Evolutionary conservation across 441 rosid species (phyloP), one percentile per base, ranked within the genome.

Genomic region (Aquilaria agallochum): DNA sequence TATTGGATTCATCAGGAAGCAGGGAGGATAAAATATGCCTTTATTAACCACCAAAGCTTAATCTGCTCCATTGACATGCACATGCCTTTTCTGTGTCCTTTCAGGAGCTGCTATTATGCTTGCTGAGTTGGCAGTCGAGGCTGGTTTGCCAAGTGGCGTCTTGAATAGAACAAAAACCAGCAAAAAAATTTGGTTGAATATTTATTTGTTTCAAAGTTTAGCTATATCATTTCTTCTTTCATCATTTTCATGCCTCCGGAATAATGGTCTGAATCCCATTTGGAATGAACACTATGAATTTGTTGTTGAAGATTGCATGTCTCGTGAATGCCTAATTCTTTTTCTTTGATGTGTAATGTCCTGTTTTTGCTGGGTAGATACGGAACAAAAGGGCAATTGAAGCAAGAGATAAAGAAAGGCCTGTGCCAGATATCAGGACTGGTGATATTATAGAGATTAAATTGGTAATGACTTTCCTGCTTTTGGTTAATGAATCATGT

Each of bases 371-470:
- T 66, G 54, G 42, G 72, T 74, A 90, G 97, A 82, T 90, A 69
- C 69, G 90, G 78, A 93, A 88, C 69, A 77, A 76, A 74, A 81
- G 76, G 71, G 97, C 91, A 30, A 27, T 93, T 59, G 93, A 85
- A 68, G 95, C 83, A 11, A 66, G 90, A 5, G 81, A 78, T 72
- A 73, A 68, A 46, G 86, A 66, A 67, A 83, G 94, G 55, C 89
- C 94, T 0, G 67, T 79, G 61, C 96, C 92, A 9, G 96, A 90
- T 64, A 58, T 83, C 32, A 90, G 97, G 76, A 80, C 89, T 0
- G 96, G 97, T 48, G 95, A 93, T 76, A 50, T 93, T 34, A 79
- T 88, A 31, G 78, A 82, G 73, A 86, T 90, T 73, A 88, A 86
- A 74, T 66, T 86, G 86, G 97, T 88, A 83, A 65, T 11, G 3